These are phyloP conservation scores for Sanguinoderma infundibulare DNA, from an alignment of 1,284 basidiomycete genomes.

Conservation along the genomic window DNA sequence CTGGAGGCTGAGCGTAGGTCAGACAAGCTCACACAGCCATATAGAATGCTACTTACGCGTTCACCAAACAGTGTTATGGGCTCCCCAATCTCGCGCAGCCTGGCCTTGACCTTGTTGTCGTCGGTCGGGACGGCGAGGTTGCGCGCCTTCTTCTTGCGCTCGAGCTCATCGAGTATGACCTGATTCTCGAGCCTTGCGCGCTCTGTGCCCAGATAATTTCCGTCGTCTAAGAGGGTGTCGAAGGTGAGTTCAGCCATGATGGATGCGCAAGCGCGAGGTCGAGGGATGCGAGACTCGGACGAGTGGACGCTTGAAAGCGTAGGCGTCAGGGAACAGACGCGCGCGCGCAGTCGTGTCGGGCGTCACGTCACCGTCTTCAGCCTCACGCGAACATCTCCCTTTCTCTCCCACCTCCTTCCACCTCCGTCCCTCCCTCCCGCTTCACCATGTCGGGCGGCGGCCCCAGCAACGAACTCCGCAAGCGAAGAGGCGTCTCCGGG, in stretches of 20 bases:
- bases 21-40: background rate
- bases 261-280: background rate
- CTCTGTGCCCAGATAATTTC: constrained; percentile 72
- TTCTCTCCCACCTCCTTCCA: constrained; percentile 14
- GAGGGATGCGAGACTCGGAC: constrained; percentile 1
- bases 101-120: constrained; percentile 88
- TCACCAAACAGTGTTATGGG: constrained; percentile 98
- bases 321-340: too few relatives aligned
- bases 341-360: background rate
- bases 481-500: constrained; percentile 14
- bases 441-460: constrained; percentile 22
- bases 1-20: constrained; percentile 63
- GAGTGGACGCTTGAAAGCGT: too few relatives aligned
- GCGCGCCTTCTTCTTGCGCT: constrained; percentile 93
- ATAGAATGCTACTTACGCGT: constrained; percentile 64
- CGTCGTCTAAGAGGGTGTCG: constrained; percentile 77
- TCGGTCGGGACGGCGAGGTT: constrained; percentile 96
- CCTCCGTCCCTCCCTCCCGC: constrained; percentile 2
- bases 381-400: constrained; percentile 6
- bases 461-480: constrained; percentile 17
- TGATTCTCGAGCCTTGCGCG: constrained; percentile 78
- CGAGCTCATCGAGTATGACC: constrained; percentile 88
- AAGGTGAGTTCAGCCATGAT: constrained; percentile 73
- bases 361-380: constrained; percentile 2
- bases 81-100: constrained; percentile 91